A percentile compares a stretch with the other conserved stretches of the same genome.
These are phyloP conservation scores for Pleurotus platypus DNA, from an alignment of 768 basidiomycete species.

Conservation along the genomic window DNA sequence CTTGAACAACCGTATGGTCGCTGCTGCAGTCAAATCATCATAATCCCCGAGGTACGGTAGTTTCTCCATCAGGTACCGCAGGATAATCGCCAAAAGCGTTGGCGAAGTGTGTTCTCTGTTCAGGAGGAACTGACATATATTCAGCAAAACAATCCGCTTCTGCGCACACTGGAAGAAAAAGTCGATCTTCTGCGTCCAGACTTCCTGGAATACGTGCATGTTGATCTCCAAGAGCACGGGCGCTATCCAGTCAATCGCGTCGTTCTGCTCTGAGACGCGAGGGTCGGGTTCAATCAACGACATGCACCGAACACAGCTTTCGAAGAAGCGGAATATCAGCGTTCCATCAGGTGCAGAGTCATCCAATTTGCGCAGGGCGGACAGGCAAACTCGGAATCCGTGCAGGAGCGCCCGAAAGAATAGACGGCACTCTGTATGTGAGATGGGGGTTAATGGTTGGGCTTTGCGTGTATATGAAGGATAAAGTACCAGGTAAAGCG, in stretches of 20 bases:
- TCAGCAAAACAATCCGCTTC: constrained; percentile 75
- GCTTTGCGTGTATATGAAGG: not conserved
- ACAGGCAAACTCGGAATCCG: constrained; percentile 78
- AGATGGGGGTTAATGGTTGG: constrained; percentile 10
- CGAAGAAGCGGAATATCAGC: constrained; percentile 85
- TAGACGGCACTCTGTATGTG: constrained; percentile 67
- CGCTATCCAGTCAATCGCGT: constrained; percentile 84
- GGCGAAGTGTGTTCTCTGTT: constrained; percentile 72
- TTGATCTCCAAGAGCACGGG: constrained; percentile 79
- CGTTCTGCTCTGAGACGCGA: constrained; percentile 58
- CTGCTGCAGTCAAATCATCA: constrained; percentile 75
- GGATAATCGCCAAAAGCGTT: constrained; percentile 83
- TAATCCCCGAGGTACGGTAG: constrained; percentile 83
- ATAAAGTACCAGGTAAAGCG: constrained; percentile 64
- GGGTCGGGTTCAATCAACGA: constrained; percentile 73
- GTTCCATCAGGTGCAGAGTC: constrained; percentile 79
- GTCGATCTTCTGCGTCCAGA: constrained; percentile 90
- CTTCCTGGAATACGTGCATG: constrained; percentile 90
- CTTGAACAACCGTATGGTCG: constrained; percentile 91
- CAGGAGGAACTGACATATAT: constrained; percentile 83
- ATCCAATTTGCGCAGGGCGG: constrained; percentile 75
- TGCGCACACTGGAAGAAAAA: constrained; percentile 83
- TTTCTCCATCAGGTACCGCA: constrained; percentile 80
- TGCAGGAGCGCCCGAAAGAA: constrained; percentile 88
- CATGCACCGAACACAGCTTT: constrained; percentile 81